These are phyloP conservation scores for Rubroboletus pulcherrimus DNA, from an alignment of 768 basidiomycete species.

Conservation along the genomic window DNA sequence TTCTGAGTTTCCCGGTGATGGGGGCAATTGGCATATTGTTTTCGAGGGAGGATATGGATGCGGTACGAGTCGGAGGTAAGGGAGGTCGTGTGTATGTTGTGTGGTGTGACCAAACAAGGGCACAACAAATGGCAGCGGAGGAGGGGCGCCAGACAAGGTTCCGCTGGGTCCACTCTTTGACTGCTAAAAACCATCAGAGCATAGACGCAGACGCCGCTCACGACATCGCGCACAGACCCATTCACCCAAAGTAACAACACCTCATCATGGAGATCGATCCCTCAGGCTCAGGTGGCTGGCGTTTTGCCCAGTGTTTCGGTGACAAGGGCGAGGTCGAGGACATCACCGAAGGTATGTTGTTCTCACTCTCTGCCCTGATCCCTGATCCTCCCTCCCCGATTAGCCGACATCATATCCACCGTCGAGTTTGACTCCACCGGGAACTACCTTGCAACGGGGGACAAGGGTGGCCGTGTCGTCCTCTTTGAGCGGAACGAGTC, in stretches of 20 bases:
- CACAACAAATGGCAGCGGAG: conserved; percentile 28
- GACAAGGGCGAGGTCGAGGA: conserved; percentile 99
- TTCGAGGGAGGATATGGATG: conserved; percentile 16
- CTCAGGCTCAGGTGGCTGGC: conserved; percentile 85
- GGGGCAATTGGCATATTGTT: conserved; percentile 77
- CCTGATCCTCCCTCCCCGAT: conserved; percentile 9
- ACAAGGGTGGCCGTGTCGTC: conserved; percentile 98
- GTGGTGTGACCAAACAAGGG: conserved; percentile 28
- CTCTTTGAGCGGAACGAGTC: conserved; percentile 98
- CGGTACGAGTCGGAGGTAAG: conserved; percentile 29
- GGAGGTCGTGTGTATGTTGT: background rate
- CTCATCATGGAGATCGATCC: conserved; percentile 78
- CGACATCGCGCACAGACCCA: conserved; percentile 10
- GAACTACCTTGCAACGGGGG: conserved; percentile 98
- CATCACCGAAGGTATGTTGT: conserved; percentile 87
- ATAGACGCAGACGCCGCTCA: conserved; percentile 4
- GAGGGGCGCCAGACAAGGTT: conserved; percentile 18
- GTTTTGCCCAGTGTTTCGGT: conserved; percentile 99
- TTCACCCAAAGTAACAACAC: background rate
- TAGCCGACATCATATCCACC: conserved; percentile 99
- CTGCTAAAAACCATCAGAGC: conserved; percentile 8
- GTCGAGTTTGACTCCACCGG: conserved; percentile 99
- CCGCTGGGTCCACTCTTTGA: conserved; percentile 18
- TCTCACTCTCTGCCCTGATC: conserved; percentile 12
- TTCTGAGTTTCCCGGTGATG: conserved; percentile 92